Percentiles rank a stretch among this genome's conserved stretches.
Conservation (phyloP, 1,139 yeast genomes). For the Yarrowia galli region DNA sequence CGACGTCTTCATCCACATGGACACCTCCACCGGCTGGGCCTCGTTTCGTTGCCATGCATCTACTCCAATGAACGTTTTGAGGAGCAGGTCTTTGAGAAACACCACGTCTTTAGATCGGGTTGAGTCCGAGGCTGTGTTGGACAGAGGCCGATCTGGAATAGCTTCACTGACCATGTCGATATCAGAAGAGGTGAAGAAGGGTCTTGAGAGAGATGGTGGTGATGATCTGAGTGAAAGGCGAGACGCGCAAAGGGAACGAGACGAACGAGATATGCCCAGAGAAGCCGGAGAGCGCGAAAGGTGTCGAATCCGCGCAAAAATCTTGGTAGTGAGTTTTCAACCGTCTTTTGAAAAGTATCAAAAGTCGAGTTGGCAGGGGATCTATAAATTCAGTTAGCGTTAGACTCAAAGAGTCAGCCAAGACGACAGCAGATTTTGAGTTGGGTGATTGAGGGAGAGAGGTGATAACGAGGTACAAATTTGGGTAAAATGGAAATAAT, state of each 20-base stretch:
- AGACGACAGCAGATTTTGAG: not conserved
- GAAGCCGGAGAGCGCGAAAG: not conserved
- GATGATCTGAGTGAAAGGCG: not conserved
- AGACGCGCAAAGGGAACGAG: not conserved
- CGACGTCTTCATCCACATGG: slow-evolving; percentile 68
- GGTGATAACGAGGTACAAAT: not conserved
- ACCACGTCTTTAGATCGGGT: slow-evolving; percentile 56
- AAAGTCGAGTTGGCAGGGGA: slow-evolving; percentile 14
- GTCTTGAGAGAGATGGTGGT: not conserved
- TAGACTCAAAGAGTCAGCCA: slow-evolving; percentile 5
- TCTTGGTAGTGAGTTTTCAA: not conserved
- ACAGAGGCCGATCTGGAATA: slow-evolving; percentile 26
- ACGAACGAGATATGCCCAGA: not conserved
- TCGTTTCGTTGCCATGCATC: slow-evolving; percentile 79
- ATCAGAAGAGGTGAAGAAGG: not conserved
- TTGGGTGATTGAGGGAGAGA: not conserved
- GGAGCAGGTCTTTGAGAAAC: slow-evolving; percentile 63
- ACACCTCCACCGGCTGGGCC: slow-evolving; percentile 71
- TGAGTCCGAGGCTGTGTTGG: slow-evolving; percentile 33
- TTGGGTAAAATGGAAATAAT: not conserved
- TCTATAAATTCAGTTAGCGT: slow-evolving; percentile 6
- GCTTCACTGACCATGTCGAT: slow-evolving; percentile 27
- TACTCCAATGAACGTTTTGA: slow-evolving; percentile 71
- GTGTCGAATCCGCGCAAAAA: slow-evolving; percentile 6
- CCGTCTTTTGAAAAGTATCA: slow-evolving; percentile 11